Evolutionary conservation across 1,284 basidiomycete genomes (phyloP), one percentile per base, ranked within the genome.

Genomic region (Leccinum subspadiceum): DNA sequence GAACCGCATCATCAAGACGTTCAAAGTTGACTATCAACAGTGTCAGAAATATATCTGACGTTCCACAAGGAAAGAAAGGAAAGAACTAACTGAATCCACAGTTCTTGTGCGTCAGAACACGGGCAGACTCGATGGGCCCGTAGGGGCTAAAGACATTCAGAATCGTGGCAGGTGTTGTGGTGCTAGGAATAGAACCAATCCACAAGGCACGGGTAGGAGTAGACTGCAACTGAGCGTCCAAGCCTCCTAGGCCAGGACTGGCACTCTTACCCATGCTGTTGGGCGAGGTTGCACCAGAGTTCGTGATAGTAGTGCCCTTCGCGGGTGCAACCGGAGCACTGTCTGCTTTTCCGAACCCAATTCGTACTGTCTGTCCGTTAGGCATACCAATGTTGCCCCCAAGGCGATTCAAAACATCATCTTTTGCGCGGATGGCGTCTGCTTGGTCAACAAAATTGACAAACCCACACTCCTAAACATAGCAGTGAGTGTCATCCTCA

Each of bases 301-400:
- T 84, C 56, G 83, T 77, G 56, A 81, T 73, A 46, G 86, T 84
- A 29, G 82, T 82, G 39, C 88, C 86, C 66, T 92, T 93, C 35
- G 89, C 89, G 31, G 94, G 91, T 6, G 93, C 91, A 50, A 93
- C 89, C 29, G 92, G 94, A 7, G 93, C 92, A 69, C 93, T 94
- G 70, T 97, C 95, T 2, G 94, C 94, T 75, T 98, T 98, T 49
- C 96, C 96, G 71, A 96, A 99, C 4, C 97, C 97, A 67, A 99
- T 95, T 51, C 96, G 89, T 56, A 99, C 95, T 1, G 93, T 92
- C 69, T 94, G 93, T 12, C 93, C 93, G 66, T 94, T 94, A 10
- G 92, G 90, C 84, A 95, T 92, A 58, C 93, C 90, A 65, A 98
- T 94, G 65, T 95, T 93, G 4, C 96, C 96, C 41, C 93, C 93